Percentiles rank a stretch among this genome's conserved stretches.
These are phyloP conservation scores for Ganoderma leucocontextum DNA, from an alignment of 1,284 basidiomycete species.

Conservation along the genomic window DNA sequence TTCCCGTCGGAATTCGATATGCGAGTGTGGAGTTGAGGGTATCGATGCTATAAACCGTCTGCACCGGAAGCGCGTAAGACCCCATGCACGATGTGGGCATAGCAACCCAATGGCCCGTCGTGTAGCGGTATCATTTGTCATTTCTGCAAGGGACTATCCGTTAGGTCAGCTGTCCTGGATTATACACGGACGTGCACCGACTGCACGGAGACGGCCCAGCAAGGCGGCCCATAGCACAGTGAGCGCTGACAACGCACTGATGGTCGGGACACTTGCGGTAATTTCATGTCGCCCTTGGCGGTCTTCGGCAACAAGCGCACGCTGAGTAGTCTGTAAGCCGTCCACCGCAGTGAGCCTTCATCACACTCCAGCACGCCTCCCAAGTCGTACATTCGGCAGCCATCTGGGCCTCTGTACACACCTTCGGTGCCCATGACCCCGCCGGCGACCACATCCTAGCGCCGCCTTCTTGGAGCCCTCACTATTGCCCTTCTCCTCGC, in stretches of 20 bases:
- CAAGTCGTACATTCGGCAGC: neutral
- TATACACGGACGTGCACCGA: neutral
- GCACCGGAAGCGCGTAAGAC: constrained; percentile 9
- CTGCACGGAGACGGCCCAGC: neutral
- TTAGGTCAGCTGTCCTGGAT: neutral
- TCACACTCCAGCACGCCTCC: neutral
- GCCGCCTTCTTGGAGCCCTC: constrained; percentile 24
- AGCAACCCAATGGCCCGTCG: neutral
- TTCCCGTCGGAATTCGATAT: neutral
- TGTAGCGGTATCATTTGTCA: neutral
- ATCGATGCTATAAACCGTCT: constrained; percentile 2
- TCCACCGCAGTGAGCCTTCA: neutral
- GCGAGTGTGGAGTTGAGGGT: neutral
- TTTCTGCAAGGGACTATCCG: neutral
- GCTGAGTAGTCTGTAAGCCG: constrained; percentile 16
- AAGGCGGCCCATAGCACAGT: neutral
- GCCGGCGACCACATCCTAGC: constrained; percentile 9
- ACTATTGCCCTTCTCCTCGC: constrained; percentile 16
- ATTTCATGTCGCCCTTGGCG: constrained; percentile 4
- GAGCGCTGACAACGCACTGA: neutral
- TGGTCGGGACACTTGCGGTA: neutral
- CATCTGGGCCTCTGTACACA: neutral
- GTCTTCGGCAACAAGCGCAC: neutral
- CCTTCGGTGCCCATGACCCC: constrained; percentile 1
- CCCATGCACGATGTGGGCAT: neutral